A percentile compares a stretch with the other conserved stretches of the same genome.
Evolutionary conservation across 371 early-diverging fungal genomes (phyloP).

Genomic region (Haplosporangium sp.): DNA sequence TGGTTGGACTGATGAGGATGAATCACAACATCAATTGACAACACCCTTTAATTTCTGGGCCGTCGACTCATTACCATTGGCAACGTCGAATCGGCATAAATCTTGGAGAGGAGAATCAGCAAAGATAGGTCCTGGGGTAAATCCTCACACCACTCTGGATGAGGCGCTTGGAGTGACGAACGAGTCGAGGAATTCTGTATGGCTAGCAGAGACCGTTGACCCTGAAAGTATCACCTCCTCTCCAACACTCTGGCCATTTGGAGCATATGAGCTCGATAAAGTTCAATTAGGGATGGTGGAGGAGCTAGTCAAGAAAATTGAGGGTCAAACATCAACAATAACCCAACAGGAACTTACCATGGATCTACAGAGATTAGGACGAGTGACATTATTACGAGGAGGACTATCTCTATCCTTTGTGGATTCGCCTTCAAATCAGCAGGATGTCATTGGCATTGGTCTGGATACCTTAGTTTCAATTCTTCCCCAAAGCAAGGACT

Average conservation of each 20-base stretch:
- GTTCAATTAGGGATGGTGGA: conserved; percentile 1
- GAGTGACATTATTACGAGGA: conserved; percentile 11
- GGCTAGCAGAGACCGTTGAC: neutral
- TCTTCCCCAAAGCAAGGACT: neutral
- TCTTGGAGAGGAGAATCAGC: conserved; percentile 15
- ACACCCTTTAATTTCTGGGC: conserved; percentile 15
- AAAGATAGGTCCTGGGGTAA: neutral
- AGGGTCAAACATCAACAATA: neutral
- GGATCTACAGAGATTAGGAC: conserved; percentile 21
- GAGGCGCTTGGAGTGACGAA: neutral
- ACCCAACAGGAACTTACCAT: conserved; percentile 12
- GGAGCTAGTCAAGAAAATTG: conserved; percentile 8
- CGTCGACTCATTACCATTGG: conserved; percentile 22
- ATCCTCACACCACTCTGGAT: conserved; percentile 14
- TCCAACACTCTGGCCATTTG: neutral
- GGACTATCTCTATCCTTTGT: conserved; percentile 22
- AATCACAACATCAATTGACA: neutral
- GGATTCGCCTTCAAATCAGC: conserved; percentile 19
- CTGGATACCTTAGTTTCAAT: conserved; percentile 19
- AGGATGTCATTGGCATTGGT: conserved; percentile 35
- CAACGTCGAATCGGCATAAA: conserved; percentile 6
- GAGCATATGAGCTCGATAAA: neutral
- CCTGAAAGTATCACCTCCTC: neutral
- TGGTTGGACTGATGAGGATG: neutral
- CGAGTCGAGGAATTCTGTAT: neutral